Conservation (phyloP, 768 basidiomycete species). For the Lactifluus subvellereus region DNA sequence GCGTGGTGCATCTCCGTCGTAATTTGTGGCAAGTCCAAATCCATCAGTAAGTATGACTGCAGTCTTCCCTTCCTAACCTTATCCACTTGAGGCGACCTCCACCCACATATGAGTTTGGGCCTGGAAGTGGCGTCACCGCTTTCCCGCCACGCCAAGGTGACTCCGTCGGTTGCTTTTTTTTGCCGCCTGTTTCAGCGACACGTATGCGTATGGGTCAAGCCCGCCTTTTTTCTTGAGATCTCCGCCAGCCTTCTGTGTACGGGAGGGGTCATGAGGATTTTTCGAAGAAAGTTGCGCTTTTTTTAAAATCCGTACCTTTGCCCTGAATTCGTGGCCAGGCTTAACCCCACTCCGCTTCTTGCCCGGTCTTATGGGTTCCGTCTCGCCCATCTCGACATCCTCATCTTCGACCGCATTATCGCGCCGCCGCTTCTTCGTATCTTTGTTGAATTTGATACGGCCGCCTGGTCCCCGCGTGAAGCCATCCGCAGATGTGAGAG, state of each 20-base stretch:
- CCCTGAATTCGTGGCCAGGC: slow-evolving; percentile 88
- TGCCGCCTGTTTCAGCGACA: slow-evolving; percentile 77
- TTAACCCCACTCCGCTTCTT: slow-evolving; percentile 50
- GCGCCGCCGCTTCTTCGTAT: slow-evolving; percentile 87
- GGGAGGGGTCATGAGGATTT: slow-evolving; percentile 15
- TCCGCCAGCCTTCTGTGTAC: slow-evolving; percentile 80
- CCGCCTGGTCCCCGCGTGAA: slow-evolving; percentile 82
- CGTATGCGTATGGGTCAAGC: slow-evolving; percentile 89
- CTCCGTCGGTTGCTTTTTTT: slow-evolving; percentile 49
- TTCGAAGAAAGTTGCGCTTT: background rate
- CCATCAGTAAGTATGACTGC: background rate
- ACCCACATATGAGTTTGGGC: background rate
- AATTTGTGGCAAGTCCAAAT: background rate
- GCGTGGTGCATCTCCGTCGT: background rate
- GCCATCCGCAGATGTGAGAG: slow-evolving; percentile 79
- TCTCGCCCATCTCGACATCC: slow-evolving; percentile 76
- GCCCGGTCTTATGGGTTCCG: slow-evolving; percentile 38
- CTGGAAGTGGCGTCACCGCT: slow-evolving; percentile 37
- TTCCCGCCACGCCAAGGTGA: slow-evolving; percentile 57
- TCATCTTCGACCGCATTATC: slow-evolving; percentile 53
- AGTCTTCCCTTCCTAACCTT: background rate
- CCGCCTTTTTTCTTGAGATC: slow-evolving; percentile 85
- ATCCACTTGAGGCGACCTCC: background rate
- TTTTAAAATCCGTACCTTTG: slow-evolving; percentile 59
- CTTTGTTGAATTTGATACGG: slow-evolving; percentile 90